Evolutionary conservation across 2,329 filamentous ascomycete genomes (phyloP).

Genomic region (Nigrograna mackinnonii): DNA sequence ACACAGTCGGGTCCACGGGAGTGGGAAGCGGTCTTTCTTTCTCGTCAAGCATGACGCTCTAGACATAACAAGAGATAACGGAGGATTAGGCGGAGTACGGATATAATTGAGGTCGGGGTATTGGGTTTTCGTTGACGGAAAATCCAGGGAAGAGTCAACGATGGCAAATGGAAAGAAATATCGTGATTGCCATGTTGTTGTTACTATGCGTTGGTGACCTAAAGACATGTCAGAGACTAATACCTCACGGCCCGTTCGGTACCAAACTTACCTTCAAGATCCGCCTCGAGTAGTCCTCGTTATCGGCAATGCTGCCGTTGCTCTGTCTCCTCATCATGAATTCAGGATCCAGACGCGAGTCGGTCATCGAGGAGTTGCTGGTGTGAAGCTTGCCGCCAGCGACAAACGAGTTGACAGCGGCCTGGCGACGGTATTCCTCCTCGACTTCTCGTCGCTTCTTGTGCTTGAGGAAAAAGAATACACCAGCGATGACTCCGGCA

Average conservation of each 20-base stretch:
- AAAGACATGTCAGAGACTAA: conserved; percentile 14
- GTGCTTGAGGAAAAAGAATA: conserved; percentile 75
- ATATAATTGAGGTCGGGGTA: conserved; percentile 7
- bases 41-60: conserved; percentile 32
- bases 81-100: conserved; percentile 7
- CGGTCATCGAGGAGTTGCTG: conserved; percentile 71
- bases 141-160: background rate
- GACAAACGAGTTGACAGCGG: conserved; percentile 74
- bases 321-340: conserved; percentile 84
- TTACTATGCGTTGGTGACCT: conserved; percentile 41
- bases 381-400: conserved; percentile 64
- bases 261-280: conserved; percentile 78
- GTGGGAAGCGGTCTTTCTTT: conserved; percentile 14
- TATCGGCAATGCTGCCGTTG: conserved; percentile 94
- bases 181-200: conserved; percentile 6
- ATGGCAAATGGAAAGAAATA: conserved; percentile 3
- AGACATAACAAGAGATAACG: conserved; percentile 21
- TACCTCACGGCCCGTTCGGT: too few species aligned
- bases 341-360: conserved; percentile 82
- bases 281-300: conserved; percentile 93
- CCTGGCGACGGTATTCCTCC: conserved; percentile 81
- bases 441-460: conserved; percentile 78
- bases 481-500: conserved; percentile 66
- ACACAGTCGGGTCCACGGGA: background rate
- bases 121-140: conserved; percentile 5